A percentile compares a stretch with the other conserved stretches of the same genome.
Conservation (phyloP, 495 filamentous ascomycete genomes). For the Parathielavia appendiculata region DNA sequence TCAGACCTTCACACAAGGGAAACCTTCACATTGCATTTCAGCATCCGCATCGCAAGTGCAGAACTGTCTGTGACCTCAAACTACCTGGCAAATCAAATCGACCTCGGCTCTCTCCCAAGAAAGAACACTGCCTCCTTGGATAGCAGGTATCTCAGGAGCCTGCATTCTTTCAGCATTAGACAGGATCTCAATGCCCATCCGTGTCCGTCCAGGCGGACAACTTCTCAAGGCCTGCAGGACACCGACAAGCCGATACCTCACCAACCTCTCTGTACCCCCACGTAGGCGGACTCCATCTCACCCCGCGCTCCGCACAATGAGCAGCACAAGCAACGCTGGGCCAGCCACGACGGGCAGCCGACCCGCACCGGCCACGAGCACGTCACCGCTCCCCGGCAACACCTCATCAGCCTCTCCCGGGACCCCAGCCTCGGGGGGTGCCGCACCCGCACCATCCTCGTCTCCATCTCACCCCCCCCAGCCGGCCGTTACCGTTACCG, state of each 20-base stretch:
- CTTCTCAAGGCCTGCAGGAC: not conserved
- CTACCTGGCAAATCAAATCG: not conserved
- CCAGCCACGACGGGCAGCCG: not conserved
- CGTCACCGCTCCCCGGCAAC: conserved; percentile 27
- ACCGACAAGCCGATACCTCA: not conserved
- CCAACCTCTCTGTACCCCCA: not conserved
- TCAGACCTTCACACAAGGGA: no score
- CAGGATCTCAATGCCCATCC: conserved; percentile 9
- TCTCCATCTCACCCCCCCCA: not conserved
- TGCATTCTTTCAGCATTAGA: not conserved
- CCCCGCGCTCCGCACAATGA: not conserved
- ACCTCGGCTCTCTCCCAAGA: not conserved
- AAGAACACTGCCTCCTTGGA: not conserved
- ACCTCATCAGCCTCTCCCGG: conserved; percentile 20
- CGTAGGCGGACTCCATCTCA: not conserved
- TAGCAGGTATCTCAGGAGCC: not conserved
- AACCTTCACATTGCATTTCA: no score
- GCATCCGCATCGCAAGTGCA: not conserved
- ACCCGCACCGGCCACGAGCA: conserved; percentile 25
- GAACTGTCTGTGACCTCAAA: not conserved
- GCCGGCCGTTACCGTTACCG: not conserved
- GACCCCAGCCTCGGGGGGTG: not conserved
- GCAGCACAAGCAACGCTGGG: conserved; percentile 3
- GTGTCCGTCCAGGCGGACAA: not conserved
- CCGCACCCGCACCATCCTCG: conserved; percentile 3